phyloP scores from a whole-genome alignment of 1,284 basidiomycete species.

The Cryptococcus sp. region DNA sequence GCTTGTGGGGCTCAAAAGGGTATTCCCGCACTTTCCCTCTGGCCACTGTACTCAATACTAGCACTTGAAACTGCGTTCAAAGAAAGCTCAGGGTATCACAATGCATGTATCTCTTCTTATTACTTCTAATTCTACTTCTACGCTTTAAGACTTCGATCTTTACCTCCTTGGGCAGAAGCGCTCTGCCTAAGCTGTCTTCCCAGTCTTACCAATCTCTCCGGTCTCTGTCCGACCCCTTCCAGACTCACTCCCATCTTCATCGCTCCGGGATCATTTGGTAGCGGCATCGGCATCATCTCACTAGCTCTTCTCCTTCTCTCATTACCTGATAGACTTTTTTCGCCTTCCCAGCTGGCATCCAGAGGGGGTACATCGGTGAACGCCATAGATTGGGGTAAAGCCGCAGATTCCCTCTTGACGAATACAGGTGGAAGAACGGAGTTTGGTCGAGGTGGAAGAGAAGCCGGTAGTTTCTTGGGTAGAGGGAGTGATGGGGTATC shows the following conservation, averaged over 20 bases:
- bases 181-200: constrained; percentile 22
- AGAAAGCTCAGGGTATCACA: no score
- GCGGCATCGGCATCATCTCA: background rate
- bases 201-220: constrained; percentile 22
- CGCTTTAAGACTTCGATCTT: no score
- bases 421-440: constrained; percentile 27
- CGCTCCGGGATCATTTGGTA: background rate
- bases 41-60: no score
- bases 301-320: constrained; percentile 28
- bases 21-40: no score
- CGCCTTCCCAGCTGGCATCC: constrained; percentile 25
- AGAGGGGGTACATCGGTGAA: constrained; percentile 28
- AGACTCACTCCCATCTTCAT: background rate
- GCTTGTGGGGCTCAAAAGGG: no score
- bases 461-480: constrained; percentile 12
- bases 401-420: constrained; percentile 28
- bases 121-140: no score
- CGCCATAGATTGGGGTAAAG: constrained; percentile 33
- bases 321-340: constrained; percentile 22
- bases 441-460: constrained; percentile 21
- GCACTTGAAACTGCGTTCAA: no score
- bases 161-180: background rate
- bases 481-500: constrained; percentile 10
- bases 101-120: no score
- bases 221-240: constrained; percentile 8